Conservation (phyloP, 2,329 filamentous ascomycete species). For the Aspergillus udagawae region DNA sequence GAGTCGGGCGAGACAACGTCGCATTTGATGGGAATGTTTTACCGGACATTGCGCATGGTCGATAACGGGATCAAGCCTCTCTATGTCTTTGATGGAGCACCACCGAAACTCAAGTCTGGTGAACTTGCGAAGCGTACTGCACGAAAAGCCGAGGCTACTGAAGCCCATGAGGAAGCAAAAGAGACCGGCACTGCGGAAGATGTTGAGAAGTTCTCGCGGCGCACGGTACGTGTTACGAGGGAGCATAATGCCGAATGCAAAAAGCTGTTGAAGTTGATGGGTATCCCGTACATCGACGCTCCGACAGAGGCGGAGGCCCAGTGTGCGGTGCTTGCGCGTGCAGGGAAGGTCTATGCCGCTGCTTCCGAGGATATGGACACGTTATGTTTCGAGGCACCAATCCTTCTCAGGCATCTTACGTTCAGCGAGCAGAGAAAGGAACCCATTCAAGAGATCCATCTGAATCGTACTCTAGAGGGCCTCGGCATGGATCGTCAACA, state of each 20-base stretch:
- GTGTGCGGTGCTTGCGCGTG: conserved; percentile 82
- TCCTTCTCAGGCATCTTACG: conserved; percentile 86
- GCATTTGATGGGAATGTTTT: conserved; percentile 99
- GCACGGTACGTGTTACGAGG: conserved; percentile 89
- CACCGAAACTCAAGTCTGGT: conserved; percentile 94
- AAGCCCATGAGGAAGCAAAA: conserved; percentile 89
- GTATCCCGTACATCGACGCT: conserved; percentile 88
- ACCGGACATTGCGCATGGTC: conserved; percentile 94
- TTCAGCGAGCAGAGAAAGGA: conserved; percentile 98
- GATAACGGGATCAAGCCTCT: conserved; percentile 98
- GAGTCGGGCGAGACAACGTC: conserved; percentile 96
- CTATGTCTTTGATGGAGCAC: conserved; percentile 96
- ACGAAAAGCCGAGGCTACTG: conserved; percentile 86
- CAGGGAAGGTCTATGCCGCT: conserved; percentile 93
- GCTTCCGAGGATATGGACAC: conserved; percentile 99
- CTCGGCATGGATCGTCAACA: conserved; percentile 82
- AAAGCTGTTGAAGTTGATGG: conserved; percentile 87
- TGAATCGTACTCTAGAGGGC: conserved; percentile 82
- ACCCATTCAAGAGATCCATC: conserved; percentile 90
- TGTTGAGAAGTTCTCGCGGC: conserved; percentile 93
- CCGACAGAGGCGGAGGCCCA: conserved; percentile 97
- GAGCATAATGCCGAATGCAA: conserved; percentile 97
- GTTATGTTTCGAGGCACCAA: conserved; percentile 87
- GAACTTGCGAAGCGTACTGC: conserved; percentile 95
- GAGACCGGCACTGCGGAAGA: conserved; percentile 96